Conservation (phyloP, 1,139 yeast genomes). For the Candida tetrigidarum region DNA sequence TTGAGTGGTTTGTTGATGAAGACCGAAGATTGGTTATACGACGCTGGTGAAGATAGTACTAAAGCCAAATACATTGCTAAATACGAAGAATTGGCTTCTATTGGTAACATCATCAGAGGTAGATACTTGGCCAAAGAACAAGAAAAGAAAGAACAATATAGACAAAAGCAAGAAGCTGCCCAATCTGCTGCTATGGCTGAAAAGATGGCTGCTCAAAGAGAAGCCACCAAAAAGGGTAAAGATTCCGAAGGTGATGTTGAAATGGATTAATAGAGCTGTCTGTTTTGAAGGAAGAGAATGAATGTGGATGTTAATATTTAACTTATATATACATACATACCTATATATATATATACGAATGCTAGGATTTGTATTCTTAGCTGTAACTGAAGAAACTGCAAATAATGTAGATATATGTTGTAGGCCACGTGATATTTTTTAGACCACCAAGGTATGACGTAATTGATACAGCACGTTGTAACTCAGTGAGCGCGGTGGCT, state of each 20-base stretch:
- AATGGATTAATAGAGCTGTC: slow-evolving; percentile 28
- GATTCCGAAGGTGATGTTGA: slow-evolving; percentile 50
- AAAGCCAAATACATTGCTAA: slow-evolving; percentile 98
- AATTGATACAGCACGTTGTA: no score
- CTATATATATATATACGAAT: not conserved
- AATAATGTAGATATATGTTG: not conserved
- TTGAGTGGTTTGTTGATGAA: slow-evolving; percentile 73
- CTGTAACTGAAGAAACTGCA: not conserved
- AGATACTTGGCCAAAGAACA: slow-evolving; percentile 94
- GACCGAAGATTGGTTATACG: slow-evolving; percentile 98
- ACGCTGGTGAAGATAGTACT: slow-evolving; percentile 94
- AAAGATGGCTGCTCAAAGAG: slow-evolving; percentile 85
- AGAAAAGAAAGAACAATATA: slow-evolving; percentile 89
- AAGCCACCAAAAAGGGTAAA: slow-evolving; percentile 40
- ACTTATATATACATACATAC: not conserved
- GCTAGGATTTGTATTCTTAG: not conserved
- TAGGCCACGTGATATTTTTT: not conserved
- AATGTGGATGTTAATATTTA: not conserved
- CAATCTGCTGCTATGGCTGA: slow-evolving; percentile 90
- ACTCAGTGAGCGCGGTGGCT: not conserved
- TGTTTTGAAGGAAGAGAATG: no score
- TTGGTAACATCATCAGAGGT: slow-evolving; percentile 95
- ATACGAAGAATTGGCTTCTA: slow-evolving; percentile 94
- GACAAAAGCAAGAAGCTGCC: slow-evolving; percentile 87
- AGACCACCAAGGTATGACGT: not conserved